Conservation (phyloP, 306 rosid genomes). For the Mimosa pudica region DNA sequence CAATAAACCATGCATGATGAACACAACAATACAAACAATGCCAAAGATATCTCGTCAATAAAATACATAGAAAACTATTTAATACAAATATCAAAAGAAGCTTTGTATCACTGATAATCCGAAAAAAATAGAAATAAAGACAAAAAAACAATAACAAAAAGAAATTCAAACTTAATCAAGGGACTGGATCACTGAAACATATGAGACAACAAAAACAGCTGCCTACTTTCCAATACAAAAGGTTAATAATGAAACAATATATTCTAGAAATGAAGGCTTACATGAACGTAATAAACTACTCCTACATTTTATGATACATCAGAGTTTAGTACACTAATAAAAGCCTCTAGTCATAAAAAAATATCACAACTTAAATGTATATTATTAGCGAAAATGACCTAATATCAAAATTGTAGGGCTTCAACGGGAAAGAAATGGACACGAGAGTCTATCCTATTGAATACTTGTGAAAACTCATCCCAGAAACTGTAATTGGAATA, state of each 20-base stretch:
- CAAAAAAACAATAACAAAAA: too few relatives aligned
- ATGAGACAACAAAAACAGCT: not conserved
- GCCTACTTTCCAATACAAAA: not conserved
- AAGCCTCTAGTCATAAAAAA: not conserved
- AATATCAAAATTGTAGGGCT: too few relatives aligned
- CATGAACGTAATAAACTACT: not conserved
- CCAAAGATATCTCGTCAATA: conserved; percentile 1
- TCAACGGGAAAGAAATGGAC: too few relatives aligned
- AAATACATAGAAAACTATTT: not conserved
- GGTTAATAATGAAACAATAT: not conserved
- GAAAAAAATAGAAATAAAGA: too few relatives aligned
- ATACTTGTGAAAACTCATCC: too few relatives aligned
- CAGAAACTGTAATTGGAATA: too few relatives aligned
- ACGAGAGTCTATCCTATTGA: too few relatives aligned
- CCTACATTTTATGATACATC: not conserved
- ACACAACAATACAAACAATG: not conserved
- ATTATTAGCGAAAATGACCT: too few relatives aligned
- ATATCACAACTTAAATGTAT: not conserved
- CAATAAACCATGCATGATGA: not conserved
- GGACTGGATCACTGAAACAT: too few relatives aligned
- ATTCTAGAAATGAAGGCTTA: not conserved
- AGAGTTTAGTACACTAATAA: not conserved
- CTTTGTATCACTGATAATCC: not conserved
- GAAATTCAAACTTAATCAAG: too few relatives aligned
- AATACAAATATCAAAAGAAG: too few relatives aligned